Evolutionary conservation across 768 basidiomycete genomes (phyloP).

Genomic region (Amanita exitialis): DNA sequence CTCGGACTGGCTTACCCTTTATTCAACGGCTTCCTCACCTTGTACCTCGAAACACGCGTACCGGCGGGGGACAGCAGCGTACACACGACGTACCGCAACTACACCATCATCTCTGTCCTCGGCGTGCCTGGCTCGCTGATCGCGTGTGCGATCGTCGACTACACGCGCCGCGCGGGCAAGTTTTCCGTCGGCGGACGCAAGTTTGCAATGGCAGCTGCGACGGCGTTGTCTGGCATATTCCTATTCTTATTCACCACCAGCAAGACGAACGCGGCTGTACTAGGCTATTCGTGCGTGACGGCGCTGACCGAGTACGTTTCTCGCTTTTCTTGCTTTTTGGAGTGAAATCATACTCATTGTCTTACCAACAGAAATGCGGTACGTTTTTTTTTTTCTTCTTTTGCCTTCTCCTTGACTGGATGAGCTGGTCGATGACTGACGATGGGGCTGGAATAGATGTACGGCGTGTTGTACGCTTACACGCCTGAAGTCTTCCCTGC

Average conservation of each 20-base stretch:
- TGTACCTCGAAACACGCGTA: conserved; percentile 30
- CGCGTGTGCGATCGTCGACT: conserved; percentile 35
- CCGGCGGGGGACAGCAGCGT: conserved; percentile 14
- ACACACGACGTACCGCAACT: conserved; percentile 33
- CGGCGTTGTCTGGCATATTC: conserved; percentile 34
- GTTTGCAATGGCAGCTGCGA: conserved; percentile 33
- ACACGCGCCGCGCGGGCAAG: conserved; percentile 20
- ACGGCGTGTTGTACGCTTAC: conserved; percentile 45
- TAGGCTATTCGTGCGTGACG: conserved; percentile 37
- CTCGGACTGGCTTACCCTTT: conserved; percentile 43
- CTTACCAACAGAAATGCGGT: conserved; percentile 24
- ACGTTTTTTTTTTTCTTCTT: conserved; percentile 2
- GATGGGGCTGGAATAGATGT: conserved; percentile 22
- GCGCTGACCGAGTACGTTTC: conserved; percentile 29
- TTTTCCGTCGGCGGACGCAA: conserved; percentile 26
- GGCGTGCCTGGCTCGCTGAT: conserved; percentile 40
- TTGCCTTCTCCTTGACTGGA: neutral
- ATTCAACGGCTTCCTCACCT: conserved; percentile 40
- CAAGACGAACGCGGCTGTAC: conserved; percentile 24
- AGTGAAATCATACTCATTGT: neutral
- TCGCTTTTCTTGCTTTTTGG: neutral
- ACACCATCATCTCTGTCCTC: conserved; percentile 35
- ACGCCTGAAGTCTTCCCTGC: conserved; percentile 52
- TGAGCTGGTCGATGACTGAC: neutral
- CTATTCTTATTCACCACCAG: conserved; percentile 44